Evolutionary conservation across 495 filamentous ascomycete genomes (phyloP), one percentile per base, ranked within the genome.

Genomic region (Hypoxylon subgilvum): DNA sequence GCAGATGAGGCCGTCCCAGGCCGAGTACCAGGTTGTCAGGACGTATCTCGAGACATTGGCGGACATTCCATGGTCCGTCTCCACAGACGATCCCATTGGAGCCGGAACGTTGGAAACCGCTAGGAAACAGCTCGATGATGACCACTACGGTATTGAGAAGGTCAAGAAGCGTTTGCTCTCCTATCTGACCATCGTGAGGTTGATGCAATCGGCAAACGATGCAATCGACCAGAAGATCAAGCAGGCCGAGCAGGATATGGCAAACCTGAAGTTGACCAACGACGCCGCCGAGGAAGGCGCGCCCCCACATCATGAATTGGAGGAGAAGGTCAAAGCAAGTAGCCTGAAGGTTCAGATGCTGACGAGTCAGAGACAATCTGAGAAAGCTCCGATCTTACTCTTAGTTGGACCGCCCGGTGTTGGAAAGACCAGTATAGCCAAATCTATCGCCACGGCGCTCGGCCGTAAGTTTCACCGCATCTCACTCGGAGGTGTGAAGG

Each of bases 401-500:
- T 84, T 99, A 25, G 90, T 95, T 41, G 95, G 95, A 0, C 95
- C 95, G 25, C 95, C 95, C 2, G 95, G 95, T 10, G 93, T 92
- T 18, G 95, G 95, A 35, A 99, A 99, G 79, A 99, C 95, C 4
- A 93, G 88, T 59, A 79, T 99, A 40, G 95, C 95, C n/a, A 87
- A 90, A 50, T 96, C 92, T 3, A 86, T 99, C 2, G 95, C 95
- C 10, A 87, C 87, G 9, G 91, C 95, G 7, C 81, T 99, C 14
- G 92, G 93, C 4, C 83, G 95, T 49, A 95, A 97, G 68, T 99
- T 99, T 74, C 93, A 97, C 70, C 85, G 95, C 23, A 97, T 99
- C 55, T 97, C 94, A 21, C 86, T 99, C 16, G 95, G 95, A 46
- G 95, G 95, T 64, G 92, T 99, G 14, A 77, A 93, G 21, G 95